Percentiles rank a stretch among this genome's conserved stretches.
Conservation (phyloP, 2,329 filamentous ascomycete species). For the Claviceps paspali region DNA sequence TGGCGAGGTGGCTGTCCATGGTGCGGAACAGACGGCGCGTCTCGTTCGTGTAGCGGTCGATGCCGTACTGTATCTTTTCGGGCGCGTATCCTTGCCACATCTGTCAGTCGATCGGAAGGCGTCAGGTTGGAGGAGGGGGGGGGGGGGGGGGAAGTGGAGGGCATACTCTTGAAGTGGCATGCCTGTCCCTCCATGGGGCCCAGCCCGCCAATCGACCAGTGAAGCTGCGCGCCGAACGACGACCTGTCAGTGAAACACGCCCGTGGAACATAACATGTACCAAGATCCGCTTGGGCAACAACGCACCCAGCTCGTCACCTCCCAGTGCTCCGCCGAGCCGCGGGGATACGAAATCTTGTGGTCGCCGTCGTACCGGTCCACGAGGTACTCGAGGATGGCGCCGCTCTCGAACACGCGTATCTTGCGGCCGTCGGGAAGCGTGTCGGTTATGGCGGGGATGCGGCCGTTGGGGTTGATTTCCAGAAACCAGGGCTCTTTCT, state of each 20-base stretch:
- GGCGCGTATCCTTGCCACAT: conserved; percentile 51
- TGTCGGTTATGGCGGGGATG: conserved; percentile 77
- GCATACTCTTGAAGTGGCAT: conserved; percentile 61
- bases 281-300: too few species aligned
- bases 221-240: conserved; percentile 26
- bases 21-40: conserved; percentile 68
- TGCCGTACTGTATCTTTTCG: conserved; percentile 67
- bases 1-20: conserved; percentile 54
- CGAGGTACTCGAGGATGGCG: conserved; percentile 71
- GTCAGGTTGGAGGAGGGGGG: neutral
- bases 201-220: conserved; percentile 66
- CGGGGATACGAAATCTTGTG: conserved; percentile 68
- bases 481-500: conserved; percentile 78
- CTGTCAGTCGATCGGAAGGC: too few species aligned
- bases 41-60: conserved; percentile 72
- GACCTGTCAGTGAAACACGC: neutral
- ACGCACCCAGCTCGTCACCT: conserved; percentile 61
- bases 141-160: neutral
- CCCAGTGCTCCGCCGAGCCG: conserved; percentile 60
- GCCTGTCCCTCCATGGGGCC: conserved; percentile 72
- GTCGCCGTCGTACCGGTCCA: conserved; percentile 65
- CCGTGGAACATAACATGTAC: neutral
- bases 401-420: conserved; percentile 75
- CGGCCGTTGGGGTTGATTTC: conserved; percentile 88
- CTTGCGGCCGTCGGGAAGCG: conserved; percentile 52